Conservation (phyloP, 1,139 yeast species). For the Taphrina wiesneri region DNA sequence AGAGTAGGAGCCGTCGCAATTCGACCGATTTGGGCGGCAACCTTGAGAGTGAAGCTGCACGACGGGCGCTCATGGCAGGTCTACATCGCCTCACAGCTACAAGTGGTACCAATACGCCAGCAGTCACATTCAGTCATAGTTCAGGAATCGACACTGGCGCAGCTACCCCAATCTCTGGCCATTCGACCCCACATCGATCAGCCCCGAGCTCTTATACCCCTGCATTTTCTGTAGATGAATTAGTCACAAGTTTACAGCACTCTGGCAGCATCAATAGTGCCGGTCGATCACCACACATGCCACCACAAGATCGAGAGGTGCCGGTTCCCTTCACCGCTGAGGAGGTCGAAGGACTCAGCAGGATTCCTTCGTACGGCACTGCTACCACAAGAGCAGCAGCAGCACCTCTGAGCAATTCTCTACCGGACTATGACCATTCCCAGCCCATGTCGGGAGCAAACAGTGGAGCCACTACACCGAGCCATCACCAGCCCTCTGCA, state of each 20-base stretch:
- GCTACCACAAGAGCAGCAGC: slow-evolving; percentile 33
- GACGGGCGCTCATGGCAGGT: slow-evolving; percentile 30
- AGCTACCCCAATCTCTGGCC: slow-evolving; percentile 28
- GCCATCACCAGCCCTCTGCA: background rate
- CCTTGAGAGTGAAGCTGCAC: slow-evolving; percentile 18
- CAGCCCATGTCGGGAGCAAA: slow-evolving; percentile 2
- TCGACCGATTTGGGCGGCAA: slow-evolving; percentile 42
- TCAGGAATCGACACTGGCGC: slow-evolving; percentile 19
- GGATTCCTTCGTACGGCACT: slow-evolving; percentile 27
- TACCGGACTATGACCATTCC: slow-evolving; percentile 25
- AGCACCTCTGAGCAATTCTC: slow-evolving; percentile 18
- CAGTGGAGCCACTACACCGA: slow-evolving; percentile 25
- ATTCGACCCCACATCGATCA: slow-evolving; percentile 27
- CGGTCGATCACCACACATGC: slow-evolving; percentile 4
- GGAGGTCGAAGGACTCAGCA: slow-evolving; percentile 10
- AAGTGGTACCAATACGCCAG: slow-evolving; percentile 12
- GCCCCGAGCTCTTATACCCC: slow-evolving; percentile 25
- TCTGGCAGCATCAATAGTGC: background rate
- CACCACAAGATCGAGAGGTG: background rate
- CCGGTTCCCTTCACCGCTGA: slow-evolving; percentile 30
- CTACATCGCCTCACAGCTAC: slow-evolving; percentile 21
- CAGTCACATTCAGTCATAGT: background rate
- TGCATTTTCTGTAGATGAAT: slow-evolving; percentile 16
- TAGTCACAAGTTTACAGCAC: slow-evolving; percentile 4
- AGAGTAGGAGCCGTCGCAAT: slow-evolving; percentile 42